Conservation (phyloP, 2,329 filamentous ascomycete species). For the Claviceps sp. region DNA sequence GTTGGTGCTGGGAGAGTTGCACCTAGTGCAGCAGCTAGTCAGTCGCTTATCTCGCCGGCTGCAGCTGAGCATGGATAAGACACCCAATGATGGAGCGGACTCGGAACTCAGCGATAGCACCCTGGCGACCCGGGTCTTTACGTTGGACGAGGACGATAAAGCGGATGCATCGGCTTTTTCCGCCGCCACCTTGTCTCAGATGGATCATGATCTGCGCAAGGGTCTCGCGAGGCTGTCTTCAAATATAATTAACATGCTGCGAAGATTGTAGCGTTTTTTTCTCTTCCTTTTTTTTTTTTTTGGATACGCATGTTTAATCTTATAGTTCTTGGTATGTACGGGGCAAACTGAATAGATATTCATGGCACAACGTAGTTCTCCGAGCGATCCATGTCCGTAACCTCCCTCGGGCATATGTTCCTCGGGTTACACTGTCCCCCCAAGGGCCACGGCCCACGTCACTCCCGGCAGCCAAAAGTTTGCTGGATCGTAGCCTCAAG, state of each 20-base stretch:
- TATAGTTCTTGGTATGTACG: neutral
- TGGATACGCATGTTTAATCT: neutral
- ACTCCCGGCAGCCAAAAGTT: neutral
- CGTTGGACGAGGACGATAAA: neutral
- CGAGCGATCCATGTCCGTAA: too few relatives aligned
- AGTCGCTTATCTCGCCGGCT: slow-evolving; percentile 12
- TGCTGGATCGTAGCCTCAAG: neutral
- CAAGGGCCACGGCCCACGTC: neutral
- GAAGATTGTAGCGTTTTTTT: neutral
- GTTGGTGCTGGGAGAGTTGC: slow-evolving; percentile 19
- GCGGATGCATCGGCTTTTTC: neutral
- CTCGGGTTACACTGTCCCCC: too few relatives aligned
- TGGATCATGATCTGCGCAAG: neutral
- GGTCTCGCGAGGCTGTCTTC: neutral
- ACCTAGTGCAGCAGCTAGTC: slow-evolving; percentile 17
- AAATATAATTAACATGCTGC: neutral
- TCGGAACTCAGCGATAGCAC: neutral
- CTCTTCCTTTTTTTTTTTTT: neutral
- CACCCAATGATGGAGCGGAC: neutral
- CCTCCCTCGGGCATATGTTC: too few relatives aligned
- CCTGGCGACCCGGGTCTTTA: neutral
- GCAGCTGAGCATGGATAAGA: neutral
- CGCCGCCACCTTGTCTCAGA: neutral
- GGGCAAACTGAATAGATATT: neutral
- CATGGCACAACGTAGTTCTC: too few relatives aligned